Base-by-base conservation (phyloP, 495 filamentous ascomycete species). In the Talaromyces liani region DNA sequence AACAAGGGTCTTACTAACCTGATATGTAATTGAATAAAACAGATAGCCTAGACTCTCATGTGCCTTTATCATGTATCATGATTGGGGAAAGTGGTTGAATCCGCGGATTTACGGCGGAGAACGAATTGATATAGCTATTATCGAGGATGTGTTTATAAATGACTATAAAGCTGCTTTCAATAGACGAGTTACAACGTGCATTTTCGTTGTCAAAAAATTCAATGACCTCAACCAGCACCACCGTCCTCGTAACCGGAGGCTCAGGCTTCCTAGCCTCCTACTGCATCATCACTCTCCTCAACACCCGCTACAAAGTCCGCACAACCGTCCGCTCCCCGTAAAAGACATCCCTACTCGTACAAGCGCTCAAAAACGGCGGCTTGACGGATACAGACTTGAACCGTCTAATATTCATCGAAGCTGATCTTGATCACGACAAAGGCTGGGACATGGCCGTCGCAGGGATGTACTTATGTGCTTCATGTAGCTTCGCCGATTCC, bases 251-350 rank as follows among this genome's bases (percentile, higher is more conserved):
- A 14, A 68, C 66, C 1, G 64, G 66, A 10, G 62, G 57, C 6
- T 66, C 64, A 18, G 66, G 66, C n/a, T 68, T 68, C 49, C 49
- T 68, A 12, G 66, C 61, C 6, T 58, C 56, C 24, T 34, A 31
- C 29, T 34, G 24, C 56, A 58, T 58, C 29, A 31, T 58, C 16
- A 2, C 24, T 6, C 29, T 58, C 31, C 56, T 58, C 29, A 34
- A 31, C 12, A 27, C 24, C 14, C 29, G 29, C 9, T 58, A 58
- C 29, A 1, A n/a, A 16, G 56, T 58, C 12, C 56, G 56, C 24
- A 18, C 25, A 6, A 58, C 56, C 29, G 18, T 58, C 56, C 25
- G 25, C 45, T 56, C 53, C 18, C 10, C 0, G 12, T 20, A 22
- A 14, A 56, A 56, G 24, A 58, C 9, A 4, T 2, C 56, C 8